phyloP scores from a whole-genome alignment of 371 early-diverging fungal genomes.

The Mucor mucedo region DNA sequence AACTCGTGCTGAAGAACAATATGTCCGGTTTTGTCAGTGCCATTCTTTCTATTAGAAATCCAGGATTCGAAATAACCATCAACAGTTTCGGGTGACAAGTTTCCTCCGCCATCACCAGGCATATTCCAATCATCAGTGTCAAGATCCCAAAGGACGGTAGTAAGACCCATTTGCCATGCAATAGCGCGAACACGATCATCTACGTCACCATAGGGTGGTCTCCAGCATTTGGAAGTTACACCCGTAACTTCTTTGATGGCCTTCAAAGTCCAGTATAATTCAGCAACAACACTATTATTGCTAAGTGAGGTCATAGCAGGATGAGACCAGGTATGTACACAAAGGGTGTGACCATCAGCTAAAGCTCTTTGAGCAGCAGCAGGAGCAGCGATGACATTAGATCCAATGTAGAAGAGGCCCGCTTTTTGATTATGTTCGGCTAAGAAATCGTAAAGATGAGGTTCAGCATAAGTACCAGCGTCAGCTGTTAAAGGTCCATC shows the following conservation, averaged over 20 bases:
- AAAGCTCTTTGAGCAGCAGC: slow-evolving; percentile 41
- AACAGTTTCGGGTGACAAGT: slow-evolving; percentile 36
- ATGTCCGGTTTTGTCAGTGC: slow-evolving; percentile 45
- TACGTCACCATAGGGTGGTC: slow-evolving; percentile 62
- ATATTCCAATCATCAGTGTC: slow-evolving; percentile 49
- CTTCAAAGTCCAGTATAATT: slow-evolving; percentile 57
- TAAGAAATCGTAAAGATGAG: slow-evolving; percentile 51
- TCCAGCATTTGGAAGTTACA: slow-evolving; percentile 59
- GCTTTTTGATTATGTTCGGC: slow-evolving; percentile 28
- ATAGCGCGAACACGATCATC: slow-evolving; percentile 61
- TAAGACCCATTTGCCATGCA: slow-evolving; percentile 58
- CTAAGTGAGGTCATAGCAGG: slow-evolving; percentile 57
- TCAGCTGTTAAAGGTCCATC: slow-evolving; percentile 45
- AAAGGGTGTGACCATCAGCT: slow-evolving; percentile 38
- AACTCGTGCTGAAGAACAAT: slow-evolving; percentile 57
- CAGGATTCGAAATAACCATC: slow-evolving; percentile 49
- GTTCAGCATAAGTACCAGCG: slow-evolving; percentile 39
- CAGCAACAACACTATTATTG: slow-evolving; percentile 62
- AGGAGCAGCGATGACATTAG: slow-evolving; percentile 36
- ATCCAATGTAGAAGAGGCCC: slow-evolving; percentile 36
- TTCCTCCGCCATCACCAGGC: slow-evolving; percentile 46
- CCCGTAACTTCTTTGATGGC: slow-evolving; percentile 63
- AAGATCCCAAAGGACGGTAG: slow-evolving; percentile 46
- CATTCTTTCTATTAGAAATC: slow-evolving; percentile 41
- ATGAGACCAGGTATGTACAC: slow-evolving; percentile 66